Base-by-base conservation (phyloP, 2,329 filamentous ascomycete genomes). In the Apiospora hydei region DNA sequence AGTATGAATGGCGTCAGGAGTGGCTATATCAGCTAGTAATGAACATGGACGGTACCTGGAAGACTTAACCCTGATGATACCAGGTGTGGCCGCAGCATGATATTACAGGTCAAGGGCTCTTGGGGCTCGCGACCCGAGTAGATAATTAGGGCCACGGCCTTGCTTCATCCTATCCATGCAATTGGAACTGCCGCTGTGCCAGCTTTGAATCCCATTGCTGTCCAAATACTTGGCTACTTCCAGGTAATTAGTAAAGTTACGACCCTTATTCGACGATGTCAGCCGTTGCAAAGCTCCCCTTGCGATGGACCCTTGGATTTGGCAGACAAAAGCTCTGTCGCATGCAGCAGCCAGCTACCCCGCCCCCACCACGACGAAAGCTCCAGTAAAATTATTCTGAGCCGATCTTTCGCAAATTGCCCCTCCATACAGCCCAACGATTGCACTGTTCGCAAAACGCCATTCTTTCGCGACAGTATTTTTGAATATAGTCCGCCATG, bases 401-500 rank as follows among this genome's bases (percentile, higher is more conserved):
- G 57, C 7, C 18, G 53, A 38, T 34, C 34, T 61, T 38, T 41
- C 53, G 26, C 14, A 38, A 38, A 30, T 46, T 68, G 66, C 66
- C 66, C 66, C 66, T 68, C 66, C 66, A 67, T 67, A 38, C 64
- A 46, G 26, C 8, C 16, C 44, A 43, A 24, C 24, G 43, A 18
- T 16, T 44, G 18, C 41, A 68, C 41, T 18, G 21, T 34, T 47
- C 26, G 66, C 43, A 41, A 14, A 64, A 38, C 64, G 43, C 30
- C 41, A 14, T 46, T 38, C 5, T 11, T 47, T 16, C 53, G 41
- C 66, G 44, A 68, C 66, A 46, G 26, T 66, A 30, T 16, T 6
- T 26, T 68, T 26, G 16, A 26, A 11, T 47, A 10, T 24, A 24
- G 26, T 46, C 41, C 4, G n/a, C n/a, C 53, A 89, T 89, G 86